phyloP scores from a whole-genome alignment of 2,329 filamentous ascomycete genomes.

The Mollisiaceae sp. region DNA sequence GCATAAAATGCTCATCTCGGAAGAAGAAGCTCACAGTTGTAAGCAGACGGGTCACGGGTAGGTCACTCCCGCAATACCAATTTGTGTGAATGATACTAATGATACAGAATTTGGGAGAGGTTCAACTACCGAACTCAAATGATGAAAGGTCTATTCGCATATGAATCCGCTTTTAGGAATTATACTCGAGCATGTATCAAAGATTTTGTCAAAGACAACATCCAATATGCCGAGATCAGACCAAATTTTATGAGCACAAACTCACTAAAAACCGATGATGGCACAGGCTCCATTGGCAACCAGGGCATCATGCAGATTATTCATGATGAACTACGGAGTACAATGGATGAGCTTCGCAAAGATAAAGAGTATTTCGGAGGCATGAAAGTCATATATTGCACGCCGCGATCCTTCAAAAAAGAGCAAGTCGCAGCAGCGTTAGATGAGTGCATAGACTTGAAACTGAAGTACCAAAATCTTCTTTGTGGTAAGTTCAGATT shows the following conservation, averaged over 20 bases:
- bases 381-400: conserved; percentile 75
- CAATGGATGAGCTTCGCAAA: conserved; percentile 48
- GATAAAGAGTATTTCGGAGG: conserved; percentile 59
- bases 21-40: conserved; percentile 61
- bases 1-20: conserved; percentile 65
- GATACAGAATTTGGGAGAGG: conserved; percentile 55
- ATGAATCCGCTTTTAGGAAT: conserved; percentile 63
- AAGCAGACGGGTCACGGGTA: conserved; percentile 58
- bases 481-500: conserved; percentile 61
- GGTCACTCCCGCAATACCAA: conserved; percentile 32
- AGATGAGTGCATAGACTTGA: conserved; percentile 65
- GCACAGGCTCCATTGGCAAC: conserved; percentile 57
- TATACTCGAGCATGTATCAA: conserved; percentile 66
- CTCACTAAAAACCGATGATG: conserved; percentile 64
- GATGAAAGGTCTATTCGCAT: conserved; percentile 76
- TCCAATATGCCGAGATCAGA: conserved; percentile 74
- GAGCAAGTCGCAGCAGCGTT: conserved; percentile 57
- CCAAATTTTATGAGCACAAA: conserved; percentile 71
- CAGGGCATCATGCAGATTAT: conserved; percentile 65
- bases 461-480: conserved; percentile 58
- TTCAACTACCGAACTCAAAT: conserved; percentile 74
- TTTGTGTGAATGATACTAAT: conserved; percentile 22
- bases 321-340: conserved; percentile 56
- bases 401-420: conserved; percentile 63
- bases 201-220: conserved; percentile 66